Evolutionary conservation across 805 yeast genomes (phyloP), one percentile per base, ranked within the genome.

Genomic region (Crinitomyces ghanaensis): DNA sequence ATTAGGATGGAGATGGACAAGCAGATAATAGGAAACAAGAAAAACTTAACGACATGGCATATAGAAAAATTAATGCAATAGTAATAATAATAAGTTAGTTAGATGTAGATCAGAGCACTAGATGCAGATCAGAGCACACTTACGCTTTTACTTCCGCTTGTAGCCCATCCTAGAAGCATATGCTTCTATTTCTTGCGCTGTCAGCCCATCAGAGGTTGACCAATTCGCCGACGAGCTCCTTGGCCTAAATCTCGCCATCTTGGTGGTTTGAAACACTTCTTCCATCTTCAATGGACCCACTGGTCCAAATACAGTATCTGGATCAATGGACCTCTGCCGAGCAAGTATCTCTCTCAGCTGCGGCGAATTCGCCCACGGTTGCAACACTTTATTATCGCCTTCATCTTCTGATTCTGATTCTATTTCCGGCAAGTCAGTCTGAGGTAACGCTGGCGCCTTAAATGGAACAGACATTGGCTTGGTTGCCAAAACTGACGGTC

Each of bases 281-380:
- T 74, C 82, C 59, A 77, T 72, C 33, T 74, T 69, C 37, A 80
- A 57, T 2, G 74, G 74, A 0, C 80, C 78, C 20, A 79, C 68
- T 5, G 80, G 77, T 0, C 93, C 94, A 57, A 84, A 82, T 1
- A 83, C 68, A 13, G 63, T 51, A 40, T 65, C 72, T 0, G 91
- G 86, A 47, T 83, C 77, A 39, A 77, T 57, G 19, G 50, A 51
- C 31, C 39, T 53, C 48, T 73, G 77, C 38, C 65, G 69, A 15
- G 54, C 48, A 24, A 74, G 54, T 22, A 65, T 58, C 19, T 60
- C 58, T 27, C 64, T 62, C 33, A 75, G 51, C 37, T 66, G 68
- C 4, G 80, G 77, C 2, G 78, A 66, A 36, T 64, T 60, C 2
- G 81, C 82, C 83, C 83, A 76, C 26, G 66, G 67, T 26, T 66